A percentile compares a stretch with the other conserved stretches of the same genome.
Evolutionary conservation across 1,284 basidiomycete species (phyloP).

Genomic region (Puccinia triticina): DNA sequence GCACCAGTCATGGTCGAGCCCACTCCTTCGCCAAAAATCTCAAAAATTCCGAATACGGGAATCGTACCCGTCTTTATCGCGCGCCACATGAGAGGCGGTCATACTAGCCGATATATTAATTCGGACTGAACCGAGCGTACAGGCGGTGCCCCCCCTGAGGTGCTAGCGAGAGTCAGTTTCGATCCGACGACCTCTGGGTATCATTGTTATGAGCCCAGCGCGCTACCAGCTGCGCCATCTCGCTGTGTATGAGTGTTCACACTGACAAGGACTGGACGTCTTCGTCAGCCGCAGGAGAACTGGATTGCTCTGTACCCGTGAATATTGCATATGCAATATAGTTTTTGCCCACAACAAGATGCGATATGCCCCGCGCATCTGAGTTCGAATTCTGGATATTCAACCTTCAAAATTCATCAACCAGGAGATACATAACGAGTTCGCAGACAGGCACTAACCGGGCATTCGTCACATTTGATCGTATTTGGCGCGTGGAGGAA

Average conservation of each 20-base stretch:
- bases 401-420: too few relatives aligned
- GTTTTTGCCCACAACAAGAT: too few relatives aligned
- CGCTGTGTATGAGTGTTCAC: background rate
- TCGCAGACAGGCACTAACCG: too few relatives aligned
- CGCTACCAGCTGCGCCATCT: slow-evolving; percentile 41
- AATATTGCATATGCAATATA: background rate
- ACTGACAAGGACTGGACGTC: too few relatives aligned
- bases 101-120: slow-evolving; percentile 52
- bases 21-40: too few relatives aligned
- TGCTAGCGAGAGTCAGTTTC: slow-evolving; percentile 30
- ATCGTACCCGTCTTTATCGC: slow-evolving; percentile 50
- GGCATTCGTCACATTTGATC: too few relatives aligned
- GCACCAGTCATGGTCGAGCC: too few relatives aligned
- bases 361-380: too few relatives aligned
- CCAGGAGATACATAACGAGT: too few relatives aligned
- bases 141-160: background rate
- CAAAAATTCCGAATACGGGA: slow-evolving; percentile 44
- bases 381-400: too few relatives aligned
- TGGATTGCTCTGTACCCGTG: background rate
- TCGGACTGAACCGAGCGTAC: background rate
- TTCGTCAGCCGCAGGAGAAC: too few relatives aligned
- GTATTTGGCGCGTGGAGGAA: background rate
- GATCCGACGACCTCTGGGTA: slow-evolving; percentile 34
- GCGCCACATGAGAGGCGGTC: slow-evolving; percentile 36
- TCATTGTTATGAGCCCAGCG: slow-evolving; percentile 16